A percentile compares a stretch with the other conserved stretches of the same genome.
Evolutionary conservation across 2,329 filamentous ascomycete genomes (phyloP).

Genomic region (Beauveria asiatica): DNA sequence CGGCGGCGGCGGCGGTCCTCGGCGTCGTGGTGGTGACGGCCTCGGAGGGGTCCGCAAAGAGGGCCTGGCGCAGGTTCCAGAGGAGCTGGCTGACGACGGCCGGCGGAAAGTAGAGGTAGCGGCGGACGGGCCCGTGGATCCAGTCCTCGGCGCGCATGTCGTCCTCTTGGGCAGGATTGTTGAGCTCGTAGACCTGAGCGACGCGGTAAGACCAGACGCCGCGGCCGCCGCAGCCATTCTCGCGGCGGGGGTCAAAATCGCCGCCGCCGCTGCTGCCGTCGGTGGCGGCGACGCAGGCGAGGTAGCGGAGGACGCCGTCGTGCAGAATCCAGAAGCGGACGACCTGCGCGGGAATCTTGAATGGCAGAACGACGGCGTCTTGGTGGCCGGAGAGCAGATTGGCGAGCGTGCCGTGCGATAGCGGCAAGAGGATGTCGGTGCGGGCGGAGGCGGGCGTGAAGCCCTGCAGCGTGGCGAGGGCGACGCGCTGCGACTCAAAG

Average conservation of each 20-base stretch:
- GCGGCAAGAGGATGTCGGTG: constrained; percentile 46
- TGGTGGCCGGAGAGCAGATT: constrained; percentile 41
- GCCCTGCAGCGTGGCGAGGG: constrained; percentile 37
- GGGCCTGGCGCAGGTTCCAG: constrained; percentile 47
- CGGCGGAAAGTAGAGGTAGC: constrained; percentile 46
- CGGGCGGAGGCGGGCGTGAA: constrained; percentile 40
- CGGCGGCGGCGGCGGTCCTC: background rate
- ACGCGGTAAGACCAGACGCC: constrained; percentile 22
- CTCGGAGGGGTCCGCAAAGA: constrained; percentile 25
- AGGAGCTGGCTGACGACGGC: constrained; percentile 49
- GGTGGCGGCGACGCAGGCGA: constrained; percentile 41
- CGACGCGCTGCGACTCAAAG: constrained; percentile 40
- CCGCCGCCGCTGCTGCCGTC: too few relatives aligned
- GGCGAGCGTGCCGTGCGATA: constrained; percentile 37
- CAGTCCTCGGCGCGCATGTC: constrained; percentile 48
- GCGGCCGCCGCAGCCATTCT: constrained; percentile 8
- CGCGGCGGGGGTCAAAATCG: constrained; percentile 21
- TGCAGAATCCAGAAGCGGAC: constrained; percentile 57
- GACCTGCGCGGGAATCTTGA: constrained; percentile 45
- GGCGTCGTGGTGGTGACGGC: background rate
- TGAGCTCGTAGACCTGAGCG: constrained; percentile 50
- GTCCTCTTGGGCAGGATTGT: constrained; percentile 45
- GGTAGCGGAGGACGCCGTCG: constrained; percentile 45
- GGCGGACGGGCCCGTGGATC: constrained; percentile 40
- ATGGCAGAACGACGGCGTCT: constrained; percentile 47